Evolutionary conservation across 768 basidiomycete genomes (phyloP).

Genomic region (Candolleomyces eurysporus): DNA sequence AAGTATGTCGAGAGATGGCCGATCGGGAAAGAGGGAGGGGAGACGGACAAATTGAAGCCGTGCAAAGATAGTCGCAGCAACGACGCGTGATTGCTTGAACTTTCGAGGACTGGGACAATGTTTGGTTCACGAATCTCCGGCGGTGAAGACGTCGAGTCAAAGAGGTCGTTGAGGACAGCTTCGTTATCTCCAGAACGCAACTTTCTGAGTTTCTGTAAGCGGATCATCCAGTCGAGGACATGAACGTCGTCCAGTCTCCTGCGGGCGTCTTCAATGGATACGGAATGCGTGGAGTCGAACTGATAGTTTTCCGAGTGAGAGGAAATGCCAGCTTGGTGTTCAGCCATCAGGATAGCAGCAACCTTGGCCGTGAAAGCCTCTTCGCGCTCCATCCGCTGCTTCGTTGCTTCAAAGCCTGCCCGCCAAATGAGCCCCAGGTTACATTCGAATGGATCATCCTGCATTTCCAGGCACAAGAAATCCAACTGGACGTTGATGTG

Average conservation of each 20-base stretch:
- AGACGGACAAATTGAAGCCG: slow-evolving; percentile 54
- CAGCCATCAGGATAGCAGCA: slow-evolving; percentile 53
- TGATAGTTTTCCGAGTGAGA: slow-evolving; percentile 45
- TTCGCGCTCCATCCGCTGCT: slow-evolving; percentile 68
- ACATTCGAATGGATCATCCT: slow-evolving; percentile 83
- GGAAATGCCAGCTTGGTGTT: slow-evolving; percentile 27
- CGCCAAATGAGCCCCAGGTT: slow-evolving; percentile 72
- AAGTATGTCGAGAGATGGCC: slow-evolving; percentile 62
- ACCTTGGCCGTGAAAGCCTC: slow-evolving; percentile 81
- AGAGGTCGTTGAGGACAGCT: slow-evolving; percentile 41
- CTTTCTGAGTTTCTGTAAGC: slow-evolving; percentile 46
- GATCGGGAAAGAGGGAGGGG: slow-evolving; percentile 57
- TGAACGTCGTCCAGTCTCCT: slow-evolving; percentile 66
- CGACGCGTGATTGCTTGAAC: slow-evolving; percentile 47
- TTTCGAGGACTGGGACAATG: slow-evolving; percentile 36
- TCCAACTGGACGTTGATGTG: slow-evolving; percentile 55
- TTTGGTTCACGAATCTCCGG: slow-evolving; percentile 37
- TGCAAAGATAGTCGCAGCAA: slow-evolving; percentile 66
- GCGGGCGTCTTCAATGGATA: slow-evolving; percentile 71
- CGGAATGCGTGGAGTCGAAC: slow-evolving; percentile 62
- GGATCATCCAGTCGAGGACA: slow-evolving; percentile 68
- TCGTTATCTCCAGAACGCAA: slow-evolving; percentile 52
- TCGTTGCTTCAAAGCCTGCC: slow-evolving; percentile 69
- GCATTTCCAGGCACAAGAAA: slow-evolving; percentile 70
- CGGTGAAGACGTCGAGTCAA: slow-evolving; percentile 27